Evolutionary conservation across 768 basidiomycete genomes (phyloP).

Genomic region (Paxillus involutus): DNA sequence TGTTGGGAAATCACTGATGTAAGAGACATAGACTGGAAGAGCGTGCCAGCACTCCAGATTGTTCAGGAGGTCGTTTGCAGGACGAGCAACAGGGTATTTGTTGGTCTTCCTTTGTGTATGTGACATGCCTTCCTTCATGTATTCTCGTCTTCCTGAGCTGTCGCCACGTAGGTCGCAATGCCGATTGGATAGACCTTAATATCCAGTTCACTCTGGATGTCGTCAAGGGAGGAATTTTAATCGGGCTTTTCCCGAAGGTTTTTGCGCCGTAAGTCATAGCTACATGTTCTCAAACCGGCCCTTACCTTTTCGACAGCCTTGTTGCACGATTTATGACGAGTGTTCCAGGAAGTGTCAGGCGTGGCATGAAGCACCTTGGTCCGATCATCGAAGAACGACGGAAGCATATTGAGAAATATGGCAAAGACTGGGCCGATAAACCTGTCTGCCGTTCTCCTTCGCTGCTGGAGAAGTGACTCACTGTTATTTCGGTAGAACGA

Average conservation of each 20-base stretch:
- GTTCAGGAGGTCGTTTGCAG: slow-evolving; percentile 39
- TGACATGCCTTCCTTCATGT: neutral
- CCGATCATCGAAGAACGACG: too few species aligned
- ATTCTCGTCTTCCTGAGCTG: neutral
- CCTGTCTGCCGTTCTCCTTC: too few species aligned
- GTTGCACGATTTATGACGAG: too few species aligned
- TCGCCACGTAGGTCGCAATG: slow-evolving; percentile 34
- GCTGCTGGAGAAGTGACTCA: too few species aligned
- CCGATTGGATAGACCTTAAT: slow-evolving; percentile 34
- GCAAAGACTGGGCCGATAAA: too few species aligned
- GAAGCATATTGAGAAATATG: too few species aligned
- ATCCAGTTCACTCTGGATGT: slow-evolving; percentile 32
- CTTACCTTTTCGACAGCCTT: too few species aligned
- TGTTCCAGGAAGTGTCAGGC: too few species aligned
- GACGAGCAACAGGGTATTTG: slow-evolving; percentile 44
- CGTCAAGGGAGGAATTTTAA: slow-evolving; percentile 10
- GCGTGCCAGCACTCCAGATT: slow-evolving; percentile 23
- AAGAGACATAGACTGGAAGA: slow-evolving; percentile 37
- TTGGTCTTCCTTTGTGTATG: slow-evolving; percentile 49
- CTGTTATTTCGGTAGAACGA: slow-evolving; percentile 21
- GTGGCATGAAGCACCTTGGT: too few species aligned
- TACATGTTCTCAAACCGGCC: too few species aligned
- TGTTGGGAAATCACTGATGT: neutral
- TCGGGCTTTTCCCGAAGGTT: too few species aligned
- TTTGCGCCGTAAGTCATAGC: too few species aligned